phyloP scores from a whole-genome alignment of 768 basidiomycete genomes.

The Hygrophorus russula region DNA sequence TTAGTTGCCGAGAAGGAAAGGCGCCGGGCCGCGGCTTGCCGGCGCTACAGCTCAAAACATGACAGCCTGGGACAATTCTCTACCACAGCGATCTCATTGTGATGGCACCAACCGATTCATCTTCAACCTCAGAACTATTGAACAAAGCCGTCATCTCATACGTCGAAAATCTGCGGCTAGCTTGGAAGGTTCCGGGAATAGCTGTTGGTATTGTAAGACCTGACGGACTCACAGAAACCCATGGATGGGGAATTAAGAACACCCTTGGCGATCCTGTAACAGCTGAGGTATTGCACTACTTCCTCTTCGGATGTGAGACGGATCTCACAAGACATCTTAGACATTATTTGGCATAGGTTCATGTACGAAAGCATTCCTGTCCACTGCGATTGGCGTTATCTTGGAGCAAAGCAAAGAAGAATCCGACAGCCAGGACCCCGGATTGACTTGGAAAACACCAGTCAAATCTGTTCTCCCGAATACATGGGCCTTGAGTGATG shows the following conservation, averaged over 20 bases:
- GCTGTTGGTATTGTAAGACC: background rate
- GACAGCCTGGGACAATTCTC: too few relatives aligned
- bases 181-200: background rate
- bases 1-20: too few relatives aligned
- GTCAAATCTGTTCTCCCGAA: background rate
- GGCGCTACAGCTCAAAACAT: too few relatives aligned
- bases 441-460: background rate
- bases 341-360: background rate
- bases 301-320: background rate
- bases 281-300: background rate
- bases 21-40: too few relatives aligned
- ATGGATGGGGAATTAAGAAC: background rate
- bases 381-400: background rate
- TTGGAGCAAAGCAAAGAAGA: background rate
- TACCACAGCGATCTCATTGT: too few relatives aligned
- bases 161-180: background rate
- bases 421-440: background rate
- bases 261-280: background rate
- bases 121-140: too few relatives aligned
- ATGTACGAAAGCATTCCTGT: background rate
- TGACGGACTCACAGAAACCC: background rate
- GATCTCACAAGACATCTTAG: background rate
- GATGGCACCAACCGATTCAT: too few relatives aligned
- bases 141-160: too few relatives aligned
- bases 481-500: background rate